phyloP scores from a whole-genome alignment of 805 yeast genomes.

The Hanseniaspora mollemarum region DNA sequence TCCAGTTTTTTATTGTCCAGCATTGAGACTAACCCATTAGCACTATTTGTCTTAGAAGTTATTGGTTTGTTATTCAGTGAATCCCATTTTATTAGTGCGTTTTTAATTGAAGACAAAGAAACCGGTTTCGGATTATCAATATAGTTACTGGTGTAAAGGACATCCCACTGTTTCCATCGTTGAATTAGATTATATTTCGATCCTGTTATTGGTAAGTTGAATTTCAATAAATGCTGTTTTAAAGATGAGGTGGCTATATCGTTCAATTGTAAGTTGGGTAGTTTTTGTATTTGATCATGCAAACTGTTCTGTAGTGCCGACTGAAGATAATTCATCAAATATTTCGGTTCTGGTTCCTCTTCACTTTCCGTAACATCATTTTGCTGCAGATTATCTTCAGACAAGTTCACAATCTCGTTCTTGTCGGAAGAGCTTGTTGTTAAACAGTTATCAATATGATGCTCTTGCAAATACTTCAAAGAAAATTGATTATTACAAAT shows the following conservation, averaged over 20 bases:
- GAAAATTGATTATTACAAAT: slow-evolving; percentile 49
- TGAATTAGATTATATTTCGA: slow-evolving; percentile 50
- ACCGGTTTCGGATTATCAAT: slow-evolving; percentile 59
- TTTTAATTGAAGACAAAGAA: slow-evolving; percentile 42
- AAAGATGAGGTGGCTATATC: slow-evolving; percentile 36
- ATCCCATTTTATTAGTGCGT: slow-evolving; percentile 60
- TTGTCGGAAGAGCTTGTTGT: slow-evolving; percentile 13
- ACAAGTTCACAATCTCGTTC: neutral
- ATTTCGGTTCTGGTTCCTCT: slow-evolving; percentile 2
- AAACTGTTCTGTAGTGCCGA: slow-evolving; percentile 10
- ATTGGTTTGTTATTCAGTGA: slow-evolving; percentile 22
- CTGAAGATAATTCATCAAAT: slow-evolving; percentile 11
- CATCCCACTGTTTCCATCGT: slow-evolving; percentile 66
- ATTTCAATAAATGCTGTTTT: slow-evolving; percentile 44
- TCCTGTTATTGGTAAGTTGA: slow-evolving; percentile 53
- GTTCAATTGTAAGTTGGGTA: slow-evolving; percentile 28
- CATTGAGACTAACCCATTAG: neutral
- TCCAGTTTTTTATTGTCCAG: slow-evolving; percentile 20
- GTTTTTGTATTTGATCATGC: slow-evolving; percentile 18
- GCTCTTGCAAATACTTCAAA: slow-evolving; percentile 41
- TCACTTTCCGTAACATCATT: neutral
- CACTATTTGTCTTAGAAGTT: neutral
- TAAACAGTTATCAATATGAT: slow-evolving; percentile 55
- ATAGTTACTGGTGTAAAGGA: slow-evolving; percentile 65
- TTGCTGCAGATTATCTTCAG: neutral